These are phyloP conservation scores for Skeletonema tropicum DNA, from an alignment of 108 stramenopile species.

Conservation along the genomic window DNA sequence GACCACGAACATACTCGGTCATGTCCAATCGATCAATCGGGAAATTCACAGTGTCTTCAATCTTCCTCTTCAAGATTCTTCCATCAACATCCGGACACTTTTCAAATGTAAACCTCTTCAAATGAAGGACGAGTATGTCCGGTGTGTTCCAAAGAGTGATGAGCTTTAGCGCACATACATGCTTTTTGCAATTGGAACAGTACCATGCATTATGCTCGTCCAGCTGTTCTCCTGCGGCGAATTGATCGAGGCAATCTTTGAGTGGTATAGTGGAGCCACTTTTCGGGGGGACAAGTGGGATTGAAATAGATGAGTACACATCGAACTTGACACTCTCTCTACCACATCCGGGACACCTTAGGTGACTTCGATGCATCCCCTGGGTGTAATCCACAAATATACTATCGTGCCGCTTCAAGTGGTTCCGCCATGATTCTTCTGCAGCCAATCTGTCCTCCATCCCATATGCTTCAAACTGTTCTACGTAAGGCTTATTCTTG, in stretches of 20 bases:
- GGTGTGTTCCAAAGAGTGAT: constrained; percentile 85
- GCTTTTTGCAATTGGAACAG: constrained; percentile 76
- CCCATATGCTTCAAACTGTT: constrained; percentile 90
- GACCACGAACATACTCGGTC: constrained; percentile 70
- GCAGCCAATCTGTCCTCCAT: constrained; percentile 84
- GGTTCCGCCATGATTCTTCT: constrained; percentile 84
- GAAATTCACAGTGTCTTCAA: constrained; percentile 75
- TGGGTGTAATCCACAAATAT: constrained; percentile 86
- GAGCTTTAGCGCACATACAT: constrained; percentile 85
- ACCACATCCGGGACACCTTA: constrained; percentile 88
- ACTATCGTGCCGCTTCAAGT: constrained; percentile 85
- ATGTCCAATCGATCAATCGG: constrained; percentile 77
- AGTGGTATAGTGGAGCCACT: constrained; percentile 53
- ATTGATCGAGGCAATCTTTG: constrained; percentile 79
- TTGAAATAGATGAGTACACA: constrained; percentile 81
- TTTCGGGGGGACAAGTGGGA: constrained; percentile 71
- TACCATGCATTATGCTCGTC: constrained; percentile 89
- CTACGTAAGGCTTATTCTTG: constrained; percentile 84
- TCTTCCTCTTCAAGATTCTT: constrained; percentile 69
- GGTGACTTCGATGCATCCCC: constrained; percentile 88
- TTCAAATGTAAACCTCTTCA: constrained; percentile 84
- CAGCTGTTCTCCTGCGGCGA: constrained; percentile 81
- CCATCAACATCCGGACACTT: constrained; percentile 58
- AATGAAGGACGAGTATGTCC: constrained; percentile 77
- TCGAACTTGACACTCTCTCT: constrained; percentile 90